Conservation (phyloP, 1,284 basidiomycete species). For the Austroboletus rostrupii region DNA sequence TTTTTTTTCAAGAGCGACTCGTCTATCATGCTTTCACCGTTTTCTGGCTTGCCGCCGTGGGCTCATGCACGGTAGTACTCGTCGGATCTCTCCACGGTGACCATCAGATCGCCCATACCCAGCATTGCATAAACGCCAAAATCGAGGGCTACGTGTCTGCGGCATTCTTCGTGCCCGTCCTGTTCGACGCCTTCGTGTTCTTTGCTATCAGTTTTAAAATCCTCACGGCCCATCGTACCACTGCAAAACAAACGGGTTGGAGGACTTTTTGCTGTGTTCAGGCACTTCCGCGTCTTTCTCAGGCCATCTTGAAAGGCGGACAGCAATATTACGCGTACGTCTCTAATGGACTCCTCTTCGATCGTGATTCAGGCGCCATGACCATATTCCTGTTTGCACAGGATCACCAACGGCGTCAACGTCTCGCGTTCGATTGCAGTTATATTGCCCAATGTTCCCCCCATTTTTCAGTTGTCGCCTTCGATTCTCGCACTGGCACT, state of each 20-base stretch:
- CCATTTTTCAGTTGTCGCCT: conserved; percentile 15
- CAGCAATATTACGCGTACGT: conserved; percentile 32
- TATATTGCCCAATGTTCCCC: conserved; percentile 5
- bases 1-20: conserved; percentile 18
- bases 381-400: conserved; percentile 1
- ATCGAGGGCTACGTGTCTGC: conserved; percentile 15
- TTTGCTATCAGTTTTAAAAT: conserved; percentile 26
- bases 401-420: conserved; percentile 24
- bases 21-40: conserved; percentile 19
- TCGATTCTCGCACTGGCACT: conserved; percentile 26
- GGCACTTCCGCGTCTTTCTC: conserved; percentile 26
- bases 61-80: conserved; percentile 18
- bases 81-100: conserved; percentile 11
- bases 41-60: conserved; percentile 25
- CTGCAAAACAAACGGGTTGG: conserved; percentile 6
- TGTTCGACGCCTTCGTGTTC: conserved; percentile 29
- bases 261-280: conserved; percentile 3
- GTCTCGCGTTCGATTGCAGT: conserved; percentile 6
- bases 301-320: conserved; percentile 26
- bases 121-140: conserved; percentile 17
- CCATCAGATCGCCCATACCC: conserved; percentile 22
- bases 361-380: background rate
- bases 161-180: conserved; percentile 20
- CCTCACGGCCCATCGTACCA: conserved; percentile 7
- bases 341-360: background rate